phyloP scores from a whole-genome alignment of 2,329 filamentous ascomycete genomes.

The Pseudohalonectria lignicola region DNA sequence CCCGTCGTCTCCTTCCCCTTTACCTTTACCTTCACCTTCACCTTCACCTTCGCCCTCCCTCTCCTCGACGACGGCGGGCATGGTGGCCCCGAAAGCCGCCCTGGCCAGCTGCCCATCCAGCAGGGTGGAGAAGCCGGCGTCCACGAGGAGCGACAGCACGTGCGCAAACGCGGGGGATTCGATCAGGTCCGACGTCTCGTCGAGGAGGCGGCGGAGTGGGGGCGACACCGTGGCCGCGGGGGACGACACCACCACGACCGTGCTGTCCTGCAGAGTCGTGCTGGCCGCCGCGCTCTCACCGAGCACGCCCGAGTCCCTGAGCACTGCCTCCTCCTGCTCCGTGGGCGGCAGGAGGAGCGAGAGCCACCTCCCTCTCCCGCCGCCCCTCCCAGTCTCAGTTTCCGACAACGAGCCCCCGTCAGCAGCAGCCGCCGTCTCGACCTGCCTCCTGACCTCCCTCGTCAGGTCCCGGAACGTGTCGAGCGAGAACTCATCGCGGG shows the following conservation, averaged over 20 bases:
- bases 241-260: constrained; percentile 9
- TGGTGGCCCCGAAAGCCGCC: constrained; percentile 56
- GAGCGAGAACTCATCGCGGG: constrained; percentile 77
- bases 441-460: constrained; percentile 68
- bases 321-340: constrained; percentile 71
- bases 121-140: constrained; percentile 75
- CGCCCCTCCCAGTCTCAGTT: neutral
- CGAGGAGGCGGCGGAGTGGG: constrained; percentile 71
- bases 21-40: constrained; percentile 10
- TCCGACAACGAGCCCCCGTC: constrained; percentile 28
- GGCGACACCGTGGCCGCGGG: constrained; percentile 30
- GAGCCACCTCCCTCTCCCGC: constrained; percentile 50
- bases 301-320: constrained; percentile 74
- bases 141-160: constrained; percentile 76
- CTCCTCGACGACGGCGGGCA: too few species aligned
- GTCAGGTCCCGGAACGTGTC: constrained; percentile 71
- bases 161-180: constrained; percentile 87
- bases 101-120: constrained; percentile 72
- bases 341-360: constrained; percentile 69
- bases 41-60: constrained; percentile 8
- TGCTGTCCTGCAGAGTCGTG: constrained; percentile 14
- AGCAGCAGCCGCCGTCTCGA: constrained; percentile 56
- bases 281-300: constrained; percentile 32
- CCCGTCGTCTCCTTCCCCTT: constrained; percentile 5
- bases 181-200: constrained; percentile 91